A percentile compares a stretch with the other conserved stretches of the same genome.
Conservation (phyloP, 1,284 basidiomycete species). For the Earliella scabrosa region DNA sequence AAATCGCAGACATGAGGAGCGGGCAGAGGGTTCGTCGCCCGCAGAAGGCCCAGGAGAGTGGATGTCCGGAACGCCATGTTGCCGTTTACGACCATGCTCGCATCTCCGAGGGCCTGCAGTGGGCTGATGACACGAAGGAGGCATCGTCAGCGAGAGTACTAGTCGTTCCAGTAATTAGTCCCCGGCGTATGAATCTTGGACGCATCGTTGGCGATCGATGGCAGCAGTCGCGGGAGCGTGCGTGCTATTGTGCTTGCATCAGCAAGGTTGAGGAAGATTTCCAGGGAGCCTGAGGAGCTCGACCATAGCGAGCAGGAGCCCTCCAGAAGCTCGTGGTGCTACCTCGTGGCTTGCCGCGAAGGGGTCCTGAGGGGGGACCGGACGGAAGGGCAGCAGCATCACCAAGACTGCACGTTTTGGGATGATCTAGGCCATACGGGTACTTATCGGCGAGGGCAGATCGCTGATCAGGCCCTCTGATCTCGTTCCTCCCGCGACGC, state of each 20-base stretch:
- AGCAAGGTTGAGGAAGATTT: no score
- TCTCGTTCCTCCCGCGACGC: constrained; percentile 8
- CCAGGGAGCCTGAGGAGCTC: no score
- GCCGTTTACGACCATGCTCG: background rate
- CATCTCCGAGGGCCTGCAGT: no score
- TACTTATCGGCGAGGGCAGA: constrained; percentile 8
- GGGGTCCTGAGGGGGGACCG: background rate
- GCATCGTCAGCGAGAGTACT: background rate
- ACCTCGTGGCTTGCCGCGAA: constrained; percentile 1
- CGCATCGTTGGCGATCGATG: no score
- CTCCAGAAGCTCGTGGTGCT: background rate
- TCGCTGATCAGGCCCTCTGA: constrained; percentile 19
- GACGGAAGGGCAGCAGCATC: background rate
- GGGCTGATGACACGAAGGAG: background rate
- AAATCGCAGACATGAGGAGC: background rate
- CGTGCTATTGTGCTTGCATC: no score
- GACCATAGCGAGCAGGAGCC: background rate
- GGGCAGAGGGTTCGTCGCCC: background rate
- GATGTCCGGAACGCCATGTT: background rate
- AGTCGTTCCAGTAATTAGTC: no score
- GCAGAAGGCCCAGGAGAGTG: no score
- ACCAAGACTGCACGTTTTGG: background rate
- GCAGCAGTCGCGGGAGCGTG: background rate
- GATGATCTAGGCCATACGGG: constrained; percentile 8
- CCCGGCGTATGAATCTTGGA: no score